These are phyloP conservation scores for Agmasoma carcini DNA, from an alignment of 371 early-diverging fungal species.

Conservation along the genomic window DNA sequence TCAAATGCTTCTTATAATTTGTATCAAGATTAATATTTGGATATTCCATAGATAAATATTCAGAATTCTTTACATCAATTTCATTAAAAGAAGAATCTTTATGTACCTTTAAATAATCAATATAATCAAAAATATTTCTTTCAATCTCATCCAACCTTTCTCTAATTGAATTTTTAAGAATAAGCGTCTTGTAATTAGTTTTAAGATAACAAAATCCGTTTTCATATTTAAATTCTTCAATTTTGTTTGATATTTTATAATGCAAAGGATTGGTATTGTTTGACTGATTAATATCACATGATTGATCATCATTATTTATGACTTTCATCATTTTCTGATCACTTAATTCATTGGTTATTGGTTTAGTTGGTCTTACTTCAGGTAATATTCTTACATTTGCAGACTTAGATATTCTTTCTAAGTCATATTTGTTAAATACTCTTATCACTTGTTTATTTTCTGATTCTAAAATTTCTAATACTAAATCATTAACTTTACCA, in stretches of 20 bases:
- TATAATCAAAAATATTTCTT: slow-evolving; percentile 22
- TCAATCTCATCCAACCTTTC: slow-evolving; percentile 48
- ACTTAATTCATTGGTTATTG: slow-evolving; percentile 3
- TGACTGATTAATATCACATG: too few species aligned
- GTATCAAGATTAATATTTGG: neutral
- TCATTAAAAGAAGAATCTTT: slow-evolving; percentile 3
- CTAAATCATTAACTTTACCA: slow-evolving; percentile 44
- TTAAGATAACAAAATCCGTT: neutral
- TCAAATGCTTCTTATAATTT: slow-evolving; percentile 42
- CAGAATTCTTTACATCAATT: slow-evolving; percentile 7
- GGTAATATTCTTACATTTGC: slow-evolving; percentile 40
- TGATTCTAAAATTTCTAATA: slow-evolving; percentile 47
- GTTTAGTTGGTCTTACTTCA: slow-evolving; percentile 17
- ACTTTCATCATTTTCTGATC: slow-evolving; percentile 29
- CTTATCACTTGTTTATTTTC: slow-evolving; percentile 44
- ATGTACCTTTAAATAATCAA: slow-evolving; percentile 21
- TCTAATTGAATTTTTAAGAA: slow-evolving; percentile 44
- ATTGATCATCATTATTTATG: slow-evolving; percentile 11
- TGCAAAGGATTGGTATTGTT: too few species aligned
- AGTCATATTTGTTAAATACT: slow-evolving; percentile 48
- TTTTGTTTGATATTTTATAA: neutral
- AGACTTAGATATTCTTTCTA: slow-evolving; percentile 45
- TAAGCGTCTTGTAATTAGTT: slow-evolving; percentile 30
- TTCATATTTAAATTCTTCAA: neutral
- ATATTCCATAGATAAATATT: slow-evolving; percentile 9